Conservation (phyloP, 2,329 filamentous ascomycete species). For the Xylogone sp. region DNA sequence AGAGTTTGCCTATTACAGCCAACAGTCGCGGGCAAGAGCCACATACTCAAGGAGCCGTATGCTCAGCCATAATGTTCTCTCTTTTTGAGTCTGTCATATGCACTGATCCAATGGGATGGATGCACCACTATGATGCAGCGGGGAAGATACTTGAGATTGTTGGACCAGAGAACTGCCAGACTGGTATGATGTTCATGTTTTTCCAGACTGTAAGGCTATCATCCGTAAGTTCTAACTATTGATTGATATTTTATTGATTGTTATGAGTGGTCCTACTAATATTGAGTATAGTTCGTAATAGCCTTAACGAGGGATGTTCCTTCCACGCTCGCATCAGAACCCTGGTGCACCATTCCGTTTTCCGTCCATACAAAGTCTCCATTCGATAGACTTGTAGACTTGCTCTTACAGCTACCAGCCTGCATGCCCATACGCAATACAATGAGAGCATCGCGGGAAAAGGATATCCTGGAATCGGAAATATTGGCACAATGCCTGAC, state of each 20-base stretch:
- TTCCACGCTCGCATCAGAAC: background rate
- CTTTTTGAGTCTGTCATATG: background rate
- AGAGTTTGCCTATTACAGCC: background rate
- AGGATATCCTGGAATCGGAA: background rate
- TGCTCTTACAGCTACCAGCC: background rate
- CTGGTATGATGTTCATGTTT: background rate
- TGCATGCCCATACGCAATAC: background rate
- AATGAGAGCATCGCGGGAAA: background rate
- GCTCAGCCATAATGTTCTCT: background rate
- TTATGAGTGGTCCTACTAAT: background rate
- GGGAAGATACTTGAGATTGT: background rate
- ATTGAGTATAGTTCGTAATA: background rate
- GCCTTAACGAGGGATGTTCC: background rate
- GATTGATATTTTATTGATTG: background rate
- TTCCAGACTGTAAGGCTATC: background rate
- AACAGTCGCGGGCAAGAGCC: background rate
- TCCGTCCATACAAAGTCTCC: background rate
- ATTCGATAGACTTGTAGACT: background rate
- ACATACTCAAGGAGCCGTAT: background rate
- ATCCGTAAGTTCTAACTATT: background rate
- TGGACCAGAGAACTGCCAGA: background rate
- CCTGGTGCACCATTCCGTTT: background rate
- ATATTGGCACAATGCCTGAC: background rate
- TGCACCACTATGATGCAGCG: background rate
- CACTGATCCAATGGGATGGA: background rate